Evolutionary conservation across 148 eudicot species (phyloP), one percentile per base, ranked within the genome.

Genomic region (Rhododendron mucronatum): DNA sequence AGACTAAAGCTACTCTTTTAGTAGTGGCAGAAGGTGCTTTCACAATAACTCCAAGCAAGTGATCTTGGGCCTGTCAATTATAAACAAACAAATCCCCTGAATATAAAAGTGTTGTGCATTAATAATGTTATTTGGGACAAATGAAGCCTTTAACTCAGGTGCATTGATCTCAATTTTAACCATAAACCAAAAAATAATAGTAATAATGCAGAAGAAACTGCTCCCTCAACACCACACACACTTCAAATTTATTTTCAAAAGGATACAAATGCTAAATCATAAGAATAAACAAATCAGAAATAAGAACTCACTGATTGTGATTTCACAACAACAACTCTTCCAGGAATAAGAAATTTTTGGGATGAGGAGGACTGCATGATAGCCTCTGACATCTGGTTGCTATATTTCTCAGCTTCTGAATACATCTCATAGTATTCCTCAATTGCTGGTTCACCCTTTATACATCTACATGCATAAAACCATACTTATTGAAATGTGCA

Each of bases 371-470:
- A 93, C 89, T 91, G 98, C 92, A 92, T 91, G 73, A 97, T 86
- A 47, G 95, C 95, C 91, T 95, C 95, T n/a, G 90, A 87, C 86
- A 97, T 90, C 92, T 90, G 89, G 85, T 91, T 87, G 86, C 88
- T 86, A 86, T 92, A 93, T 69, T 79, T 86, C 87, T 97, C 98
- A 88, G 98, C 95, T 86, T 97, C 96, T 55, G 85, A 75, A 85
- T 92, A 88, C 92, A 91, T 85, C 78, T 91, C 93, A 89, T 88
- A 93, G 78, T 95, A 97, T 85, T 97, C 99, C 91, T 97, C 99
- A 77, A 97, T 95, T 28, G 94, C 91, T 82, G 99, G 98, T 90
- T 95, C 98, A 87, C 98, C 99, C 87, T 93, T 95, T 89, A 97
- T 95, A 87, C 99, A 97, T 81, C 99, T 97, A 89, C 90, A 90